Percentiles rank a stretch among this genome's conserved stretches.
These are phyloP conservation scores for Aspergillus oerlinghausenensis DNA, from an alignment of 2,329 filamentous ascomycete species.

Conservation along the genomic window DNA sequence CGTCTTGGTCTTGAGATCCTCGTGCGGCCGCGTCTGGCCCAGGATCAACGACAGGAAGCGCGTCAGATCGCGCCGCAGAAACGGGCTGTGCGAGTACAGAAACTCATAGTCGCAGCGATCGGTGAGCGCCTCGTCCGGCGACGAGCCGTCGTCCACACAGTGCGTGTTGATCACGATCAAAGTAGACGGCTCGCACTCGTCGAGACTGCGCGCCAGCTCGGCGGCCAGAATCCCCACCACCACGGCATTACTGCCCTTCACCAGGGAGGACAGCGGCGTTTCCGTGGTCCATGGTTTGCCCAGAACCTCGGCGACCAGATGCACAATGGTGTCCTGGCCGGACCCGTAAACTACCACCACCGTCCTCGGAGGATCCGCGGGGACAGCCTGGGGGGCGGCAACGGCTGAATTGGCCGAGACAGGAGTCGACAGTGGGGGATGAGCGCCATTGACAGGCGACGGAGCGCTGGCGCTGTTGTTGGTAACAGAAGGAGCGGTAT, in stretches of 20 bases:
- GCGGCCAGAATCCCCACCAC: slow-evolving; percentile 63
- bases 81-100: slow-evolving; percentile 68
- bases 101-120: slow-evolving; percentile 78
- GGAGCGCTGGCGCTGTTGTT: slow-evolving; percentile 2
- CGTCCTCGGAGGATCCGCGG: slow-evolving; percentile 19
- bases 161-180: slow-evolving; percentile 72
- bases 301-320: slow-evolving; percentile 71
- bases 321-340: slow-evolving; percentile 69
- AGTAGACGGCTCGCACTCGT: slow-evolving; percentile 53
- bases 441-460: slow-evolving; percentile 10
- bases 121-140: slow-evolving; percentile 62
- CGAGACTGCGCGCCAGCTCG: slow-evolving; percentile 55
- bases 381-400: slow-evolving; percentile 1
- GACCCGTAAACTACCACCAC: slow-evolving; percentile 65
- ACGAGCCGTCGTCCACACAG: slow-evolving; percentile 66
- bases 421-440: not conserved
- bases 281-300: slow-evolving; percentile 66
- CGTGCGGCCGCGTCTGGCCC: slow-evolving; percentile 73
- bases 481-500: slow-evolving; percentile 17
- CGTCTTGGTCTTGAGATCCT: slow-evolving; percentile 64
- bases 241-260: slow-evolving; percentile 53
- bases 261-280: slow-evolving; percentile 52
- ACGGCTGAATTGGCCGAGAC: too few relatives aligned
- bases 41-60: slow-evolving; percentile 75
- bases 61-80: slow-evolving; percentile 69